phyloP scores from a whole-genome alignment of 1,284 basidiomycete genomes.

The Tetrapyrgos nigripes region DNA sequence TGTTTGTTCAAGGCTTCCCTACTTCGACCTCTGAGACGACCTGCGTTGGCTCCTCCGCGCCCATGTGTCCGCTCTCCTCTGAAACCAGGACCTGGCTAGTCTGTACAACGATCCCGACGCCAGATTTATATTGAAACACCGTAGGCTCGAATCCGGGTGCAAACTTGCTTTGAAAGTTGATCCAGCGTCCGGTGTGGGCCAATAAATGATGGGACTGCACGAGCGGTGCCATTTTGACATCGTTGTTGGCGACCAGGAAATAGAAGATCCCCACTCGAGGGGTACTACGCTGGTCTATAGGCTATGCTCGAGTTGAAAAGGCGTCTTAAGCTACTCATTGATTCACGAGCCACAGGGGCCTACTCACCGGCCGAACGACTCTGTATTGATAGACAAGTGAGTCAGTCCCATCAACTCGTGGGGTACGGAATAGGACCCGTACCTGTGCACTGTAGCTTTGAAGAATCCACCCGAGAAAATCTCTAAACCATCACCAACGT shows the following conservation, averaged over 20 bases:
- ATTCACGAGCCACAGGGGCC: too few relatives aligned
- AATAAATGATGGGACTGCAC: slow-evolving; percentile 38
- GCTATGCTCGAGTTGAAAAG: slow-evolving; percentile 18
- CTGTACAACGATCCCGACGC: neutral
- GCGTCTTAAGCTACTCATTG: too few relatives aligned
- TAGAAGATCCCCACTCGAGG: slow-evolving; percentile 53
- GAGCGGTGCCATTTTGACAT: slow-evolving; percentile 36
- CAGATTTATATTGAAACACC: neutral
- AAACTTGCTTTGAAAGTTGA: slow-evolving; percentile 27
- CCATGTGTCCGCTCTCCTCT: neutral
- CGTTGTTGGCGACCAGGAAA: slow-evolving; percentile 42
- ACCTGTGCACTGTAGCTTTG: slow-evolving; percentile 52
- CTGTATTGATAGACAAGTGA: neutral
- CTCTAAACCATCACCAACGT: slow-evolving; percentile 63
- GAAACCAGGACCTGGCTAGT: neutral
- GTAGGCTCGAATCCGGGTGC: neutral
- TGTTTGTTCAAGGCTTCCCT: too few relatives aligned
- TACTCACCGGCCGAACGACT: slow-evolving; percentile 41
- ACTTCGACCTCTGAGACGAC: too few relatives aligned
- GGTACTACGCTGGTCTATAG: slow-evolving; percentile 44
- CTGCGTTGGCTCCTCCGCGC: too few relatives aligned
- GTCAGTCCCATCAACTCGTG: too few relatives aligned
- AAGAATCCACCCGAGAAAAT: slow-evolving; percentile 63
- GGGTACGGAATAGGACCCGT: neutral
- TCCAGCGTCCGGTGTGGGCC: too few relatives aligned